A percentile compares a stretch with the other conserved stretches of the same genome.
Conservation (phyloP, 2,329 filamentous ascomycete species). For the Penicillium polonicum region DNA sequence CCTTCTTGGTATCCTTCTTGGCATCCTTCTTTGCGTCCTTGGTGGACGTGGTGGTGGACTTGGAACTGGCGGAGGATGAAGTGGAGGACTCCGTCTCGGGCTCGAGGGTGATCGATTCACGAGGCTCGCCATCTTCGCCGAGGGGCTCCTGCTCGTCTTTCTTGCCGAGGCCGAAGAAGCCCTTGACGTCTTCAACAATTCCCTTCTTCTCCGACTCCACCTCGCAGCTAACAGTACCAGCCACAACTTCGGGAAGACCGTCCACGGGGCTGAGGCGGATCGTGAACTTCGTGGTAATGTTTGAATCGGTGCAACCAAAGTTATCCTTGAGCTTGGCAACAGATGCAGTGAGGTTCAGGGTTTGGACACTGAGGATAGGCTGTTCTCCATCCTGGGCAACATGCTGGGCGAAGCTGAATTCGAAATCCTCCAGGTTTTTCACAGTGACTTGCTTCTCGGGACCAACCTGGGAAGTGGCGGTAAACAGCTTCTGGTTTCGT, state of each 20-base stretch:
- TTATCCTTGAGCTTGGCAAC: conserved; percentile 75
- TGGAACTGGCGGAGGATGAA: conserved; percentile 44
- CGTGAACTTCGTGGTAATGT: conserved; percentile 76
- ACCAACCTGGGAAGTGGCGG: conserved; percentile 71
- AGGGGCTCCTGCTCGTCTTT: conserved; percentile 77
- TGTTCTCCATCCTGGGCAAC: conserved; percentile 45
- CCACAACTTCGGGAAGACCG: conserved; percentile 75
- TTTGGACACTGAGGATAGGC: conserved; percentile 65
- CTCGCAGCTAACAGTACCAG: conserved; percentile 81
- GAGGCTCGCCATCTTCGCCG: conserved; percentile 57
- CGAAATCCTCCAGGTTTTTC: conserved; percentile 77
- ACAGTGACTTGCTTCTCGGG: conserved; percentile 81
- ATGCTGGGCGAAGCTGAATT: conserved; percentile 75
- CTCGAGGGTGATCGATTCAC: conserved; percentile 50
- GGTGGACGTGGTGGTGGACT: conserved; percentile 51
- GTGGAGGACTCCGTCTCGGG: conserved; percentile 49
- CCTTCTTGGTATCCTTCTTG: conserved; percentile 12
- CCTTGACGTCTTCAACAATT: conserved; percentile 92
- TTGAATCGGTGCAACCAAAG: conserved; percentile 71
- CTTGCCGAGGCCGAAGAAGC: conserved; percentile 90
- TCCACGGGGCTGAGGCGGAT: conserved; percentile 70
- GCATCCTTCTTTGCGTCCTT: conserved; percentile 40
- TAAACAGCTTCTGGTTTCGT: conserved; percentile 80
- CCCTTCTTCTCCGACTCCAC: conserved; percentile 73
- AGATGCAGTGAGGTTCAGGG: conserved; percentile 81